These are phyloP conservation scores for Metschnikowia shivogae DNA, from an alignment of 805 yeast genomes.

Conservation along the genomic window DNA sequence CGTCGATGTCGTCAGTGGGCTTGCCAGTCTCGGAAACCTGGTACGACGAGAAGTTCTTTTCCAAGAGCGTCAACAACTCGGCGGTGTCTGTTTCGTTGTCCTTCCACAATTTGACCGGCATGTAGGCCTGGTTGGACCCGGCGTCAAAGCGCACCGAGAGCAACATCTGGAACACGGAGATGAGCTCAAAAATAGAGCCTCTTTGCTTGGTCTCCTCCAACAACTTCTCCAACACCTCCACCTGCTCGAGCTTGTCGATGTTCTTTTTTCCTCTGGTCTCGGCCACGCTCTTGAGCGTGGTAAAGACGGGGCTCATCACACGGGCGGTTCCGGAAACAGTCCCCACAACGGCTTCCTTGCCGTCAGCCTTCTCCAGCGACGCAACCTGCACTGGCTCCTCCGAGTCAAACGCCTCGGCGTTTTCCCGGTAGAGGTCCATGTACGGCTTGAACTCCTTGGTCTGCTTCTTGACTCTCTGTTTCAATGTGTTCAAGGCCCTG, in stretches of 20 bases:
- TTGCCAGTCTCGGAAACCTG: slow-evolving; percentile 74
- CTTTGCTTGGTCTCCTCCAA: slow-evolving; percentile 29
- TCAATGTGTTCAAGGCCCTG: slow-evolving; percentile 80
- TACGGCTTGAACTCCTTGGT: slow-evolving; percentile 62
- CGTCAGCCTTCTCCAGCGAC: slow-evolving; percentile 30
- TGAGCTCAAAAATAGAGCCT: slow-evolving; percentile 62
- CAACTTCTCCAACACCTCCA: slow-evolving; percentile 62
- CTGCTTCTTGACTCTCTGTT: slow-evolving; percentile 83
- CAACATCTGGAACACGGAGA: slow-evolving; percentile 72
- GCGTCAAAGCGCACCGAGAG: slow-evolving; percentile 87
- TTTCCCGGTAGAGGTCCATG: slow-evolving; percentile 55
- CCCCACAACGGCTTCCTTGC: slow-evolving; percentile 24
- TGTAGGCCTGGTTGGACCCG: slow-evolving; percentile 58
- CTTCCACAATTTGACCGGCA: slow-evolving; percentile 82
- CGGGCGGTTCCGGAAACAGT: slow-evolving; percentile 37
- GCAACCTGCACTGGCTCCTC: slow-evolving; percentile 43
- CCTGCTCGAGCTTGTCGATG: slow-evolving; percentile 78
- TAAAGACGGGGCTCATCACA: slow-evolving; percentile 52
- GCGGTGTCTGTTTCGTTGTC: slow-evolving; percentile 59
- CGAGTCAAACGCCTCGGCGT: slow-evolving; percentile 70
- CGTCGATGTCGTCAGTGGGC: slow-evolving; percentile 65
- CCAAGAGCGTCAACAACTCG: slow-evolving; percentile 63
- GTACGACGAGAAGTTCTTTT: slow-evolving; percentile 51
- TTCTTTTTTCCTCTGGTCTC: slow-evolving; percentile 96
- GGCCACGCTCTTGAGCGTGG: slow-evolving; percentile 65